Evolutionary conservation across 2,329 filamentous ascomycete genomes (phyloP).

Genomic region (Myriosclerotinia duriaeana): DNA sequence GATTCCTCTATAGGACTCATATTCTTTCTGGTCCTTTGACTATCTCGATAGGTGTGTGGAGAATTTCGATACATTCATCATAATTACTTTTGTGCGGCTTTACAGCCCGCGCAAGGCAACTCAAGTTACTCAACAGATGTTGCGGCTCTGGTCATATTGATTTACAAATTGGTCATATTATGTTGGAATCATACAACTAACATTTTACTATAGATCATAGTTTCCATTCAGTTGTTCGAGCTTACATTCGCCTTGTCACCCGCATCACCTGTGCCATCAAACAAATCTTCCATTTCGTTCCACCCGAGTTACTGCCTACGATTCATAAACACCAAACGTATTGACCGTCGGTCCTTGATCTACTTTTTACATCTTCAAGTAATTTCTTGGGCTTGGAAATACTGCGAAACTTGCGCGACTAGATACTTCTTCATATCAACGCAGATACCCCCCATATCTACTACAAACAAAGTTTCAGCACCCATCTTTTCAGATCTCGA

Average conservation of each 20-base stretch:
- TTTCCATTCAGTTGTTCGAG: conserved; percentile 27
- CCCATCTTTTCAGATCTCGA: conserved; percentile 3
- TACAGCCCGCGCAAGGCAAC: too few relatives aligned
- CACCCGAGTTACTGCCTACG: conserved; percentile 32
- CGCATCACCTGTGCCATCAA: conserved; percentile 36
- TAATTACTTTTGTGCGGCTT: conserved; percentile 18
- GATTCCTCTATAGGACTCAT: background rate
- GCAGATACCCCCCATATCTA: conserved; percentile 1
- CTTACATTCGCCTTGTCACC: conserved; percentile 30
- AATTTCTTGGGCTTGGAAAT: conserved; percentile 19
- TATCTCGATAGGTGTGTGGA: conserved; percentile 20
- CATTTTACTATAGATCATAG: conserved; percentile 10
- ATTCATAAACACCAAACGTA: conserved; percentile 14
- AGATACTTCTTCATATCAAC: background rate
- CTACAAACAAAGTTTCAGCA: background rate
- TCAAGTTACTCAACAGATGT: too few relatives aligned
- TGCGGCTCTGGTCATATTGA: conserved; percentile 7
- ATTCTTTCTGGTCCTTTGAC: background rate
- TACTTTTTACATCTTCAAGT: conserved; percentile 21
- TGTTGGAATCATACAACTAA: conserved; percentile 24
- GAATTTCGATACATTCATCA: background rate
- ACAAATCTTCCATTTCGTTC: conserved; percentile 31
- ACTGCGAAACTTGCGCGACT: conserved; percentile 19
- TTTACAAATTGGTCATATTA: conserved; percentile 17
- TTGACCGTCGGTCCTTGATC: conserved; percentile 27